Evolutionary conservation across 164 flowering plant species (phyloP), one percentile per base, ranked within the genome.

Genomic region (Berberis vulgaris): DNA sequence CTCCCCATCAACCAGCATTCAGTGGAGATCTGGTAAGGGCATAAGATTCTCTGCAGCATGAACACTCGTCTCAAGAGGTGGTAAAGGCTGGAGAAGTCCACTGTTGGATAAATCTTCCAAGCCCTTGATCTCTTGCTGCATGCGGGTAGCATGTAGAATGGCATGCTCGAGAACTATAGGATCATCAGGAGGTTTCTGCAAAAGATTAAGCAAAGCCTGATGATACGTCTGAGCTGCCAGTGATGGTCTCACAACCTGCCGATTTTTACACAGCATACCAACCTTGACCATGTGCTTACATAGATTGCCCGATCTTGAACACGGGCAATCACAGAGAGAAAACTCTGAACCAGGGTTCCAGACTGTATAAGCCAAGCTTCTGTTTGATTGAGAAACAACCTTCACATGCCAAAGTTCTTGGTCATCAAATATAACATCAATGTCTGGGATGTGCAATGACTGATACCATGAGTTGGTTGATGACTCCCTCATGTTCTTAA

Each of bases 291-390:
- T 73, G 71, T 81, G 85, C 74, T 81, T 75, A 60, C 83, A 81
- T 0, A 26, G 26, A 81, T 81, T 83, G 59, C 85, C 85, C 59
- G 53, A 50, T 68, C 78, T 81, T 40, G 84, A 78, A 83, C 84
- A 81, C 3, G 70, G 40, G 57, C 87, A 83, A 74, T 81, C 87
- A 26, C 26, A 83, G 9, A 79, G 43, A 0, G 81, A 66, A 54
- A 83, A 83, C 62, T 83, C 87, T 0, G 84, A 79, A 58, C 87
- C 84, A 58, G 84, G 84, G 56, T 76, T 78, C 87, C 84, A 83
- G 60, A 81, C 78, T 59, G 26, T 26, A 26, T 26, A 26, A 26
- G 26, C 26, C 26, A 74, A 7, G 45, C 39, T 79, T 61, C 83
- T 73, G 55, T 81, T 73, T 4, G 82, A 69, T 67, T 79, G 86